phyloP scores from a whole-genome alignment of 139 green algal genomes.

The Diplosphaera chodatii region DNA sequence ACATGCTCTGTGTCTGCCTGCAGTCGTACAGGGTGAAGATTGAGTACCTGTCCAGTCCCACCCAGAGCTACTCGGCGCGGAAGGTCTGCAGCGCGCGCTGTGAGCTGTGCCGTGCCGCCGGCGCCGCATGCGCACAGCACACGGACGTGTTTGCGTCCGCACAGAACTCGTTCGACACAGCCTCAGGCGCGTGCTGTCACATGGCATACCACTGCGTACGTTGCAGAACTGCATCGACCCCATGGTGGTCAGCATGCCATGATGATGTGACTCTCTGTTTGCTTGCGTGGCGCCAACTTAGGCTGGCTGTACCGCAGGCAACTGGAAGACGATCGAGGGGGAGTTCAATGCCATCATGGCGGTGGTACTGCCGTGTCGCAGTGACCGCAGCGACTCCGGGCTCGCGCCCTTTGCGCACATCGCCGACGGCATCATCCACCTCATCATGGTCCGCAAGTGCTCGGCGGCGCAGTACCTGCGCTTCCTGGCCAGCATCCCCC shows the following conservation, averaged over 20 bases:
- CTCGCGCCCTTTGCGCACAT: constrained; percentile 67
- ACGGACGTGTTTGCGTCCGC: background rate
- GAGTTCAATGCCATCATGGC: constrained; percentile 65
- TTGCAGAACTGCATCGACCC: too few relatives aligned
- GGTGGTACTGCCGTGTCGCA: constrained; percentile 67
- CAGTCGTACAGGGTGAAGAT: background rate
- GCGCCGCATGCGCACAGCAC: background rate
- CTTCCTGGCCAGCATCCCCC: constrained; percentile 61
- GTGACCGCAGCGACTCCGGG: constrained; percentile 61
- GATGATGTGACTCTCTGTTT: too few relatives aligned
- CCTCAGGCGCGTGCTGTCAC: background rate
- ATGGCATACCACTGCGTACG: too few relatives aligned
- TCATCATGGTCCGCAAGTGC: constrained; percentile 67
- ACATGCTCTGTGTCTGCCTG: too few relatives aligned
- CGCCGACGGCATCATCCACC: constrained; percentile 61
- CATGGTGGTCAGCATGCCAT: too few relatives aligned
- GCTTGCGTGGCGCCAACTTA: too few relatives aligned
- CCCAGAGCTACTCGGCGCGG: background rate
- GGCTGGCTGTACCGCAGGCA: background rate
- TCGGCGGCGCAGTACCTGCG: constrained; percentile 53
- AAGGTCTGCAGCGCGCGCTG: background rate
- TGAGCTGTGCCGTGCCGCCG: background rate
- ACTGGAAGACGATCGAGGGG: constrained; percentile 25
- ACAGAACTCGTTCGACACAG: background rate
- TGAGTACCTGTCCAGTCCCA: background rate